These are phyloP conservation scores for Suillus hirtellus DNA, from an alignment of 768 basidiomycete species.

Conservation along the genomic window DNA sequence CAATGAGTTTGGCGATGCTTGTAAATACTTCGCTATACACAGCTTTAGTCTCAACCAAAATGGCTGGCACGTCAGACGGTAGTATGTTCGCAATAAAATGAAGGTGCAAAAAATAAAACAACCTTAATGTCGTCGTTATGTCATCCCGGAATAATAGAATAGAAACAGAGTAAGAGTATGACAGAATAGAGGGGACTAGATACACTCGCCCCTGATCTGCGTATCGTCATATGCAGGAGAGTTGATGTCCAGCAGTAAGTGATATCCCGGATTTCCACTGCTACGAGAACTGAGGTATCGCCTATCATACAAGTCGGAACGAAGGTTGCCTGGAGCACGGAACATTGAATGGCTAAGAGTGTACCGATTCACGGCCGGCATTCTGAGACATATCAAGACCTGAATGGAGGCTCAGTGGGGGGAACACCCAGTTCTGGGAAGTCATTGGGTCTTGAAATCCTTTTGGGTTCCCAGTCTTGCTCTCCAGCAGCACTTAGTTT, in stretches of 20 bases:
- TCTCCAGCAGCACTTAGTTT: slow-evolving; percentile 62
- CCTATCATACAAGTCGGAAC: neutral
- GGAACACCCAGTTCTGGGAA: slow-evolving; percentile 94
- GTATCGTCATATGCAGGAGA: neutral
- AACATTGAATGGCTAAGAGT: neutral
- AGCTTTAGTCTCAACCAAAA: too few relatives aligned
- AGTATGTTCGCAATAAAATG: too few relatives aligned
- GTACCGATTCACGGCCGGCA: neutral
- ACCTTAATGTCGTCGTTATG: too few relatives aligned
- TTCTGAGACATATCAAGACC: slow-evolving; percentile 7
- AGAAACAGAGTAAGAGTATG: neutral
- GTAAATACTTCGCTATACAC: too few relatives aligned
- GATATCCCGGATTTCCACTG: neutral
- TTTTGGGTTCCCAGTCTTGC: slow-evolving; percentile 84
- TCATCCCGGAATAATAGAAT: neutral
- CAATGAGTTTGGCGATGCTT: too few relatives aligned
- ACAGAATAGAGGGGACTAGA: neutral
- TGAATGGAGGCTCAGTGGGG: slow-evolving; percentile 54
- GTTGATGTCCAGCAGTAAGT: neutral
- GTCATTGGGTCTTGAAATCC: slow-evolving; percentile 81
- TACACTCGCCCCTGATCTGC: neutral
- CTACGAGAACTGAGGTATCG: neutral
- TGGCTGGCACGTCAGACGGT: too few relatives aligned
- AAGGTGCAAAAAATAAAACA: too few relatives aligned
- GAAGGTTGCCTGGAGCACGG: too few relatives aligned